Conservation (phyloP, 2,329 filamentous ascomycete species). For the Periconia macrospinosa region DNA sequence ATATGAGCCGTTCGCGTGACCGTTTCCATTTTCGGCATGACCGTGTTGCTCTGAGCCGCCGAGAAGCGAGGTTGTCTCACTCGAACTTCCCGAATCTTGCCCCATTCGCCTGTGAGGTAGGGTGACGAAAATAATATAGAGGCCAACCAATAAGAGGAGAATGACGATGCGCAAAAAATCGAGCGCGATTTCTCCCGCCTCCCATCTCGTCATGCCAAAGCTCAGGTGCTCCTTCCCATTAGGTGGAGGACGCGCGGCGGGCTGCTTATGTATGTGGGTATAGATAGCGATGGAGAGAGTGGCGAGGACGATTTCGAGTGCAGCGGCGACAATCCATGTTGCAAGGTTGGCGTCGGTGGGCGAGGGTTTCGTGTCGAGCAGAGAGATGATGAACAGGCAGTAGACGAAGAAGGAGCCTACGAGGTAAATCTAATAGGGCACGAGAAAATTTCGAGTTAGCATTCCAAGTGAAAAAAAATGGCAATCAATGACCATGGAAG, state of each 20-base stretch:
- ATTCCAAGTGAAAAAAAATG: neutral
- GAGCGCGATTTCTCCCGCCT: constrained; percentile 66
- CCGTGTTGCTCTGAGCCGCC: constrained; percentile 50
- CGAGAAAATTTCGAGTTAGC: neutral
- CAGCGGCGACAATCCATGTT: constrained; percentile 75
- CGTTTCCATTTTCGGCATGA: constrained; percentile 43
- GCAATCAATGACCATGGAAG: neutral
- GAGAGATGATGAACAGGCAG: constrained; percentile 79
- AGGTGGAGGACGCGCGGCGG: constrained; percentile 45
- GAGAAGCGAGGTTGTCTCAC: constrained; percentile 68
- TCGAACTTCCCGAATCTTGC: constrained; percentile 31
- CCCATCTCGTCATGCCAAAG: constrained; percentile 58
- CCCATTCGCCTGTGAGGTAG: constrained; percentile 22
- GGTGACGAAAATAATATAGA: constrained; percentile 62
- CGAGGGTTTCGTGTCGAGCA: constrained; percentile 80
- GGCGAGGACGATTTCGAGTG: constrained; percentile 73
- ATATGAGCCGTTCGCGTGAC: constrained; percentile 57
- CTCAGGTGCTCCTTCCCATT: constrained; percentile 20
- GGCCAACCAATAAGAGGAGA: constrained; percentile 59
- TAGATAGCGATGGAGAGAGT: constrained; percentile 70
- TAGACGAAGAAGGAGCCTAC: constrained; percentile 86
- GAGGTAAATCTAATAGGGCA: constrained; percentile 71
- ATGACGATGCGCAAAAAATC: constrained; percentile 70
- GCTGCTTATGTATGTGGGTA: constrained; percentile 66
- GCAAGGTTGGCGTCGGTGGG: constrained; percentile 79